phyloP scores from a whole-genome alignment of 179 eudicot species.

The Corrigiola litoralis region DNA sequence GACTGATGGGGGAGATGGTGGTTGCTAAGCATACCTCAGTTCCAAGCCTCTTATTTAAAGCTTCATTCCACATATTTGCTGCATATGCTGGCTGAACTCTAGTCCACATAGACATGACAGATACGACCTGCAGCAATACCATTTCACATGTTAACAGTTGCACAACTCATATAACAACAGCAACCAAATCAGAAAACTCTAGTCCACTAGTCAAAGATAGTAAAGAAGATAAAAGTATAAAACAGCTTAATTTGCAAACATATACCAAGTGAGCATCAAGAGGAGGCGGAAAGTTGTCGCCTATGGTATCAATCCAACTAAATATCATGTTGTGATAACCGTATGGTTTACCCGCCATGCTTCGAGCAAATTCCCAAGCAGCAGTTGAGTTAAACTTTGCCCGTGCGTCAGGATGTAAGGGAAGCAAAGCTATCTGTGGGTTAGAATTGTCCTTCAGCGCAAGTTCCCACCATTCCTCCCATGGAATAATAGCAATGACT shows the following conservation, averaged over 20 bases:
- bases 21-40: slow-evolving; percentile 55
- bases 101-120: slow-evolving; percentile 99
- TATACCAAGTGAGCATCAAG: slow-evolving; percentile 99
- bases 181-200: neutral
- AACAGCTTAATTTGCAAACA: neutral
- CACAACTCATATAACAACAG: neutral
- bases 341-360: slow-evolving; percentile 96
- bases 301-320: slow-evolving; percentile 96
- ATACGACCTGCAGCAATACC: slow-evolving; percentile 61
- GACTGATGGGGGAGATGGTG: neutral
- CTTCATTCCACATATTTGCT: slow-evolving; percentile 99
- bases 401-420: slow-evolving; percentile 87
- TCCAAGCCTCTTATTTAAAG: slow-evolving; percentile 90
- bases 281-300: slow-evolving; percentile 96
- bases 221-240: neutral
- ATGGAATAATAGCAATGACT: slow-evolving; percentile 77
- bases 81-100: slow-evolving; percentile 98
- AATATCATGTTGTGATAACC: slow-evolving; percentile 99
- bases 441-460: slow-evolving; percentile 79
- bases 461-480: slow-evolving; percentile 98
- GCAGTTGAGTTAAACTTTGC: slow-evolving; percentile 76
- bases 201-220: neutral
- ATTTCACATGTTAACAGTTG: neutral
- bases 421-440: slow-evolving; percentile 90
- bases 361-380: slow-evolving; percentile 93